These are phyloP conservation scores for Lachnellula arida DNA, from an alignment of 2,329 filamentous ascomycete species.

Conservation along the genomic window DNA sequence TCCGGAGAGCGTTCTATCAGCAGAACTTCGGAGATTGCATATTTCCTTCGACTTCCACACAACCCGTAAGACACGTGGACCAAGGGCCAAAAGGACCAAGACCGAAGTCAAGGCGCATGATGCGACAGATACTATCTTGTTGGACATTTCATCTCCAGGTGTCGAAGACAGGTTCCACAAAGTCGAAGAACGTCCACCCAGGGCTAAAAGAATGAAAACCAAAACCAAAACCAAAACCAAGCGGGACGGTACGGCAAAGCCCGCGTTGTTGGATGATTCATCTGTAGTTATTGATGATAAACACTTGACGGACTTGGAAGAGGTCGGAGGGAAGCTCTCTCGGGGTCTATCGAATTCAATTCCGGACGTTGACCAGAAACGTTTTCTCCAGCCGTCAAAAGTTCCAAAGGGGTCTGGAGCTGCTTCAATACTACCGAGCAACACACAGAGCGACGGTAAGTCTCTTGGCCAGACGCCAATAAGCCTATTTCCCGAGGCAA, in stretches of 20 bases:
- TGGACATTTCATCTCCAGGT: background rate
- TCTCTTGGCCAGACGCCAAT: too few relatives aligned
- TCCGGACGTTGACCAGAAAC: background rate
- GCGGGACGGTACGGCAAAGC: background rate
- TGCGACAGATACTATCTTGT: background rate
- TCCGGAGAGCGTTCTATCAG: constrained; percentile 15
- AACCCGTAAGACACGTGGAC: background rate
- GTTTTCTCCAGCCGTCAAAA: background rate
- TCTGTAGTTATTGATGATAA: background rate
- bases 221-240: background rate
- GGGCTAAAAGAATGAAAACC: background rate
- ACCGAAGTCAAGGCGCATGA: background rate
- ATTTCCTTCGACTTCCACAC: constrained; percentile 20
- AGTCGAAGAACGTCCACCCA: too few relatives aligned
- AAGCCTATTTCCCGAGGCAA: too few relatives aligned
- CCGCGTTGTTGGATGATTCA: background rate
- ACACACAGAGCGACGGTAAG: too few relatives aligned
- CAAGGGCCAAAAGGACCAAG: background rate
- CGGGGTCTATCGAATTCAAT: background rate
- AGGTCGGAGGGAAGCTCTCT: constrained; percentile 2
- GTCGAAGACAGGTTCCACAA: background rate
- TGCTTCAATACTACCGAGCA: too few relatives aligned
- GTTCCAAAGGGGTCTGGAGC: background rate
- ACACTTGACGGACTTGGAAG: background rate
- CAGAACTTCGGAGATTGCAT: constrained; percentile 18